Base-by-base conservation (phyloP, 108 stramenopile genomes). In the Cyclotella sp. region DNA sequence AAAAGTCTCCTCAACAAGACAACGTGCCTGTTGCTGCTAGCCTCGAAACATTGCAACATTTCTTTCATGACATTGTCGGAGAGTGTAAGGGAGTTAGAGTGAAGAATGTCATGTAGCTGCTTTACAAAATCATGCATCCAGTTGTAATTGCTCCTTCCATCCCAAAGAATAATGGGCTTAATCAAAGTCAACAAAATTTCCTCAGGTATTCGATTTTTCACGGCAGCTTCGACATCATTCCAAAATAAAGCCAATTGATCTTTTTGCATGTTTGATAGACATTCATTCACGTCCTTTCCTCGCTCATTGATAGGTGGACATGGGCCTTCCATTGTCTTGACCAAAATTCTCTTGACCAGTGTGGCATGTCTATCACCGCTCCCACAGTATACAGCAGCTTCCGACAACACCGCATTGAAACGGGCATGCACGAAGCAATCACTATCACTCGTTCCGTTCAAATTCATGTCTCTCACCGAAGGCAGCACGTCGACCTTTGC, bases 281-380 rank as follows among this genome's bases (percentile, higher is more conserved):
- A 46, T 24, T 27, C 26, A 45, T 27, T 29, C 9, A 42, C n/a
- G 0, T 47, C 43, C 14, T 8, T n/a, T n/a, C 6, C 3, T 30
- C 15, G 43, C 26, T 49, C 26, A 40, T 68, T 54, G 3, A 11
- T 22, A n/a, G n/a, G 19, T 59, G 40, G 8, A 21, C 55, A 29
- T 27, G n/a, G 43, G 39, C 24, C 41, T 21, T 70, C 57, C 45
- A 22, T 45, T 18, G 78, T 34, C 28, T 80, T 79, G 12, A 47
- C 28, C 22, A 73, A 26, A 15, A 80, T 73, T 63, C 79, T 42
- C 45, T 80, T 80, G 54, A 74, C 79, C 60, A 80, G 28, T 10
- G 46, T 73, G 42, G 79, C 72, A 63, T 80, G 72, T 59, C 79
- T 60, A 45, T 73, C 79, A 14, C 76, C 76, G 45, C 66, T 80